A percentile compares a stretch with the other conserved stretches of the same genome.
These are phyloP conservation scores for Tulasnella calospora DNA, from an alignment of 768 basidiomycete species.

Conservation along the genomic window DNA sequence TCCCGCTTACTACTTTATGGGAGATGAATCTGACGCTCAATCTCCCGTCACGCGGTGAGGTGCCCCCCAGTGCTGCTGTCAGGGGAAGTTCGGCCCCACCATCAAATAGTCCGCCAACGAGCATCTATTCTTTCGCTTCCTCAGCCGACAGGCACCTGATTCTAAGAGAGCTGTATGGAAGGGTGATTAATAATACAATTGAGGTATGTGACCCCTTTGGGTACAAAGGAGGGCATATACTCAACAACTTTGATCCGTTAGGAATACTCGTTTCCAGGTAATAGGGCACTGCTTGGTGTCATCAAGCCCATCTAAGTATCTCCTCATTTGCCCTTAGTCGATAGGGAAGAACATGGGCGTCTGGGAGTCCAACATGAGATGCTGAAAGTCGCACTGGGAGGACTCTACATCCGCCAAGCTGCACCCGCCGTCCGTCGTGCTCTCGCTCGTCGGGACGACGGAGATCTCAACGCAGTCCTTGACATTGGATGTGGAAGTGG, in stretches of 20 bases:
- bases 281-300: background rate
- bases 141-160: background rate
- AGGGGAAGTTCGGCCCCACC: background rate
- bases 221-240: too few species aligned
- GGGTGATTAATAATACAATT: background rate
- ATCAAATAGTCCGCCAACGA: background rate
- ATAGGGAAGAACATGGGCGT: background rate
- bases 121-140: constrained; percentile 8
- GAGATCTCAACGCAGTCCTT: background rate
- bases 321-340: background rate
- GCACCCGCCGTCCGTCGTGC: background rate
- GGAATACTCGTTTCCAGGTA: constrained; percentile 8
- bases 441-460: background rate
- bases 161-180: background rate
- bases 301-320: too few species aligned
- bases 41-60: background rate
- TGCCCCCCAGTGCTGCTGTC: background rate
- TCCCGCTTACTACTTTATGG: background rate
- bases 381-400: background rate
- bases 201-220: background rate
- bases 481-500: constrained; percentile 15
- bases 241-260: too few species aligned
- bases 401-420: background rate
- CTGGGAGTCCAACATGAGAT: constrained; percentile 6
- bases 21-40: background rate